These are phyloP conservation scores for Tylopilus sp. DNA, from an alignment of 1,284 basidiomycete genomes.

Conservation along the genomic window DNA sequence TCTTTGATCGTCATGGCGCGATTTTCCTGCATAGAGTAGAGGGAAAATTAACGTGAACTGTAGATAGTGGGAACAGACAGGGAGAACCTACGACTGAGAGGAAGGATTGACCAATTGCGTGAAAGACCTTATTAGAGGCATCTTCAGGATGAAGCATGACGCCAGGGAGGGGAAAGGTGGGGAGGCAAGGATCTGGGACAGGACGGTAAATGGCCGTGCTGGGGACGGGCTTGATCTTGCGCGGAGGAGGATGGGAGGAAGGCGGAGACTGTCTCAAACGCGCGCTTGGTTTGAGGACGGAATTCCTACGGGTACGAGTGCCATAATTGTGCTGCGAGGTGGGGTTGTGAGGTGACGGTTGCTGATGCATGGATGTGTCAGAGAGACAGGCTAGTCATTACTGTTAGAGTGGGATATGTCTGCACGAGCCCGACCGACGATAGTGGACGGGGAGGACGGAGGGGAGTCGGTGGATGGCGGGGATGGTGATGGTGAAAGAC, in stretches of 20 bases:
- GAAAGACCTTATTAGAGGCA: slow-evolving; percentile 62
- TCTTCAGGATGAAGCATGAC: slow-evolving; percentile 71
- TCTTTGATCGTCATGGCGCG: slow-evolving; percentile 81
- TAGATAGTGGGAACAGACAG: slow-evolving; percentile 9
- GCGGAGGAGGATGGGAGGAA: slow-evolving; percentile 29
- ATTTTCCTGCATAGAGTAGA: slow-evolving; percentile 49
- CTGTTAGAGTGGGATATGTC: slow-evolving; percentile 1
- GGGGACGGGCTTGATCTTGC: slow-evolving; percentile 38
- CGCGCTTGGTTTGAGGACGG: slow-evolving; percentile 47
- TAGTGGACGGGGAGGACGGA: slow-evolving; percentile 26
- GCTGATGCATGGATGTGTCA: slow-evolving; percentile 31
- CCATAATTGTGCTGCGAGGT: slow-evolving; percentile 40
- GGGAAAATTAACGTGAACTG: slow-evolving; percentile 11
- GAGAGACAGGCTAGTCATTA: slow-evolving; percentile 23
- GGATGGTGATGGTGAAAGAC: slow-evolving; percentile 35
- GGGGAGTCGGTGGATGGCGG: slow-evolving; percentile 30
- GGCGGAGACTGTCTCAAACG: slow-evolving; percentile 44
- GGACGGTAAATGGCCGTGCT: slow-evolving; percentile 18
- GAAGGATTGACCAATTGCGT: slow-evolving; percentile 66
- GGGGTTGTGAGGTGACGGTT: slow-evolving; percentile 11
- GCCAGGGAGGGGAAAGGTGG: slow-evolving; percentile 54
- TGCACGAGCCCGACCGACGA: slow-evolving; percentile 37
- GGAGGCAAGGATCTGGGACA: slow-evolving; percentile 14
- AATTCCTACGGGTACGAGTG: slow-evolving; percentile 54
- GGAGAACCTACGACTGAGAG: slow-evolving; percentile 59